Evolutionary conservation across 768 basidiomycete genomes (phyloP).

Genomic region (Suillus bovinus): DNA sequence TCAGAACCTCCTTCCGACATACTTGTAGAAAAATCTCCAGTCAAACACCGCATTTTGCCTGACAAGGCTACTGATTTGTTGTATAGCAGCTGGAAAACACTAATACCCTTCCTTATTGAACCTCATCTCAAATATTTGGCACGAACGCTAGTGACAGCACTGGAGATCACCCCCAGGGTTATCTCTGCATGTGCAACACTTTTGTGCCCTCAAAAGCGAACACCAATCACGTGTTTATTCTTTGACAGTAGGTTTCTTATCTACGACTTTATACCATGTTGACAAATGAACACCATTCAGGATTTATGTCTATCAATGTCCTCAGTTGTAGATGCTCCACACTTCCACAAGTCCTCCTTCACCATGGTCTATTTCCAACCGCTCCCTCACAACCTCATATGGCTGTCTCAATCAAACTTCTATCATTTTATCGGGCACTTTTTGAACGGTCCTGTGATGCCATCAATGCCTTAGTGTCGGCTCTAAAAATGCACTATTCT

Average conservation of each 20-base stretch:
- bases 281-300: constrained; percentile 8
- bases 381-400: too few species aligned
- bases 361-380: constrained; percentile 27
- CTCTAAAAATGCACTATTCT: neutral
- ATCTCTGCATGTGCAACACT: constrained; percentile 4
- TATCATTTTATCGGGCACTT: constrained; percentile 33
- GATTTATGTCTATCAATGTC: constrained; percentile 17
- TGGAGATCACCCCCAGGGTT: neutral
- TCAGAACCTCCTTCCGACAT: neutral
- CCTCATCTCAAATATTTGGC: constrained; percentile 4
- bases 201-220: neutral
- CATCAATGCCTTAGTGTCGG: constrained; percentile 13
- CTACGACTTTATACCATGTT: too few species aligned
- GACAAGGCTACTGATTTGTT: constrained; percentile 2
- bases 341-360: constrained; percentile 24
- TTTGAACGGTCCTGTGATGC: constrained; percentile 37
- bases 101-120: neutral
- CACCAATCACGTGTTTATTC: constrained; percentile 1
- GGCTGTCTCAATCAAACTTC: constrained; percentile 24
- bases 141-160: constrained; percentile 3
- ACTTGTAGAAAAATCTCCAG: neutral
- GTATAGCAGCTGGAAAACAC: constrained; percentile 9
- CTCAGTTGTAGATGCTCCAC: constrained; percentile 24
- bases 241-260: constrained; percentile 6
- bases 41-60: neutral